Conservation (phyloP, 2,329 filamentous ascomycete species). For the Cercospora nicotianae region DNA sequence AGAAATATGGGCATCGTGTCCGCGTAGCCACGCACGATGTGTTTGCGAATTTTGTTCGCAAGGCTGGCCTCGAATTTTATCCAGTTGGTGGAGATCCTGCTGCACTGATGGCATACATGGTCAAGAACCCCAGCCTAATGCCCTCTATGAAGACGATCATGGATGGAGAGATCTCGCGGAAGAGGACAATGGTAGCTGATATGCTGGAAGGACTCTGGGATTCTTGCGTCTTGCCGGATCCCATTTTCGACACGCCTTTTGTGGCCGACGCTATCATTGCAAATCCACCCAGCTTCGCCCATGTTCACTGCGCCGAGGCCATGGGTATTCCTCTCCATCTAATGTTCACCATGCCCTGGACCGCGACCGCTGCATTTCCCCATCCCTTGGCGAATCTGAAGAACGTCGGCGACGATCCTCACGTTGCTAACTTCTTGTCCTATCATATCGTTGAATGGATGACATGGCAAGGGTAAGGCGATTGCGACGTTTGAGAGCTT, state of each 20-base stretch:
- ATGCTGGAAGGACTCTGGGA: not conserved
- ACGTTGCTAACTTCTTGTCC: conserved; percentile 70
- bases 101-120: conserved; percentile 61
- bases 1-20: conserved; percentile 69
- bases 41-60: conserved; percentile 60
- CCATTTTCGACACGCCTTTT: conserved; percentile 59
- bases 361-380: conserved; percentile 75
- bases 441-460: conserved; percentile 80
- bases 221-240: not conserved
- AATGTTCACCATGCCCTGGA: conserved; percentile 96
- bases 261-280: conserved; percentile 78
- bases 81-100: conserved; percentile 73
- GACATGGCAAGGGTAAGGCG: conserved; percentile 50
- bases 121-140: conserved; percentile 38
- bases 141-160: conserved; percentile 30
- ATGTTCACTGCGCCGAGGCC: conserved; percentile 72
- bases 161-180: conserved; percentile 37
- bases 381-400: conserved; percentile 73
- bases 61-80: conserved; percentile 65
- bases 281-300: conserved; percentile 72
- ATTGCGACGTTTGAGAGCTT: not conserved
- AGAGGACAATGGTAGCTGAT: not conserved
- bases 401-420: not conserved
- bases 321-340: conserved; percentile 72
- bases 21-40: conserved; percentile 70